Conservation (phyloP, 176 grass and related monocot species). For the Juncus effusus region DNA sequence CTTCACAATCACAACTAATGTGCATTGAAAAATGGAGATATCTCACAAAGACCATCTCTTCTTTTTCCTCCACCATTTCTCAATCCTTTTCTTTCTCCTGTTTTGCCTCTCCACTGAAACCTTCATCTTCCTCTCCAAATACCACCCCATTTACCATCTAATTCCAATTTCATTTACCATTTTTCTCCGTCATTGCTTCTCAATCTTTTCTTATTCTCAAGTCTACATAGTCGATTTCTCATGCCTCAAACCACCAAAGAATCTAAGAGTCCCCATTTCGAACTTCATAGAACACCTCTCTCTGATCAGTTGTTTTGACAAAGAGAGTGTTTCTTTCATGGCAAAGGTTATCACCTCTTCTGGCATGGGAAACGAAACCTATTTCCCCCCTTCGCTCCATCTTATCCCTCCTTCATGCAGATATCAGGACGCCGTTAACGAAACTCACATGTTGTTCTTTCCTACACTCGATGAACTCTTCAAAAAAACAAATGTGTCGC, state of each 20-base stretch:
- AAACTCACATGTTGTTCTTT: constrained; percentile 33
- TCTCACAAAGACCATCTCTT: constrained; percentile 49
- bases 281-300: constrained; percentile 45
- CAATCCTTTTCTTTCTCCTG: constrained; percentile 12
- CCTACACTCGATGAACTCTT: constrained; percentile 33
- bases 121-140: constrained; percentile 17
- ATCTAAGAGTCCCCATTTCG: constrained; percentile 38
- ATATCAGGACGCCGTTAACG: constrained; percentile 19
- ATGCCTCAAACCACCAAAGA: constrained; percentile 49
- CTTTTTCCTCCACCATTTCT: constrained; percentile 21
- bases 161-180: constrained; percentile 40
- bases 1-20: not conserved
- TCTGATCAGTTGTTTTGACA: constrained; percentile 63
- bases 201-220: not conserved
- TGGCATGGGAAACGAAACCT: constrained; percentile 83
- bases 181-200: constrained; percentile 8
- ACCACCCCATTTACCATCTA: constrained; percentile 17
- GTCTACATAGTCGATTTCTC: constrained; percentile 55
- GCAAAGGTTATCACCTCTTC: constrained; percentile 42
- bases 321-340: constrained; percentile 69
- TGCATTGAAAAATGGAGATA: constrained; percentile 35
- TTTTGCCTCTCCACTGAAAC: constrained; percentile 36
- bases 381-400: constrained; percentile 53
- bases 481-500: constrained; percentile 24
- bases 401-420: constrained; percentile 42